Evolutionary conservation across 345 rosid species (phyloP).

Genomic region (Euphorbia pulcherrima): DNA sequence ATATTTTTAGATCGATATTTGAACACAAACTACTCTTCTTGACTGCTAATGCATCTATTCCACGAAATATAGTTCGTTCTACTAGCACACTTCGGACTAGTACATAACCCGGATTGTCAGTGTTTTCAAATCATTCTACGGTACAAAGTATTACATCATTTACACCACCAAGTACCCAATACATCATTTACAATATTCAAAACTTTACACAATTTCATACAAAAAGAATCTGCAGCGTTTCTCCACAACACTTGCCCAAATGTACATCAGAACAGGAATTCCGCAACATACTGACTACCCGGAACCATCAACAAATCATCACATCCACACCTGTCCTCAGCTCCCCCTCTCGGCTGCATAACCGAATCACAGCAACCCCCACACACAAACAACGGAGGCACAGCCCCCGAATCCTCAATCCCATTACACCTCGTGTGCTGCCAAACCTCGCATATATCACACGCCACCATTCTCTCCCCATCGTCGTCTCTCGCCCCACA

Average conservation of each 20-base stretch:
- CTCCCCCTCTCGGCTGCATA: constrained; percentile 31
- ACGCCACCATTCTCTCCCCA: constrained; percentile 87
- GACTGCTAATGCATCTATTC: no score
- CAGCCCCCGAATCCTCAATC: constrained; percentile 55
- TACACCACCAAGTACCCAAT: no score
- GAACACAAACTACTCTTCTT: no score
- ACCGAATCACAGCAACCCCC: constrained; percentile 56
- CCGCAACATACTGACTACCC: constrained; percentile 5
- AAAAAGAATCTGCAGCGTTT: no score
- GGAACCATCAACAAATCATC: constrained; percentile 34
- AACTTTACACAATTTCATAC: no score
- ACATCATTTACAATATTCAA: no score
- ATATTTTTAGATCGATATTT: no score
- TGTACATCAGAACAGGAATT: constrained; percentile 8
- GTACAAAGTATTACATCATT: no score
- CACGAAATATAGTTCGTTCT: no score
- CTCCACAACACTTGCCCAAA: background rate
- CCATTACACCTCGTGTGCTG: constrained; percentile 84
- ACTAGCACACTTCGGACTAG: no score
- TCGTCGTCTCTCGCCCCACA: constrained; percentile 85
- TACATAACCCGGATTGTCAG: no score
- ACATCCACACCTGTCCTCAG: constrained; percentile 18
- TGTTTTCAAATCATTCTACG: no score
- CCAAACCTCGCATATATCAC: constrained; percentile 86
- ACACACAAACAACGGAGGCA: constrained; percentile 74